Evolutionary conservation across 495 filamentous ascomycete genomes (phyloP).

Genomic region (Margaritispora aquatica): DNA sequence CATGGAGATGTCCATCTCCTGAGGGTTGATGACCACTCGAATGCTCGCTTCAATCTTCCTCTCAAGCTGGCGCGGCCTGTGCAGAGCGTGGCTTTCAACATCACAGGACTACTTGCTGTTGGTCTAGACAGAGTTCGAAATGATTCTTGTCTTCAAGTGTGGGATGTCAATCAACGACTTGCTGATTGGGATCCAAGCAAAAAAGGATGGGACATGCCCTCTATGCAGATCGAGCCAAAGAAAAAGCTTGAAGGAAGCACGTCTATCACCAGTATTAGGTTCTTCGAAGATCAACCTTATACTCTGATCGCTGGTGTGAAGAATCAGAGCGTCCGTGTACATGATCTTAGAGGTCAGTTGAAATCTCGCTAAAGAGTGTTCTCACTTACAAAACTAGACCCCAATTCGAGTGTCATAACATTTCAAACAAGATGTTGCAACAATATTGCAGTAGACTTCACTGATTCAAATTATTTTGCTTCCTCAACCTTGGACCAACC

Average conservation of each 20-base stretch:
- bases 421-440: constrained; percentile 82
- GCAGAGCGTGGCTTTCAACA: constrained; percentile 87
- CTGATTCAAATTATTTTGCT: constrained; percentile 91
- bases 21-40: constrained; percentile 61
- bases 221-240: constrained; percentile 41
- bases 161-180: constrained; percentile 74
- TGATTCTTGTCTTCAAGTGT: constrained; percentile 89
- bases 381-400: constrained; percentile 34
- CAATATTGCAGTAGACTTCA: constrained; percentile 82
- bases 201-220: constrained; percentile 19
- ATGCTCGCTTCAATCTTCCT: constrained; percentile 61
- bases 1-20: constrained; percentile 81
- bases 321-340: constrained; percentile 79
- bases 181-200: constrained; percentile 34
- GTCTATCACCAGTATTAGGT: constrained; percentile 83
- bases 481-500: constrained; percentile 64
- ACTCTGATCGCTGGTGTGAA: constrained; percentile 78
- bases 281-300: constrained; percentile 80
- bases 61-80: constrained; percentile 83
- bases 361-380: background rate
- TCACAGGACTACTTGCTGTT: constrained; percentile 70
- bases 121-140: constrained; percentile 88
- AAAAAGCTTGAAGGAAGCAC: constrained; percentile 72
- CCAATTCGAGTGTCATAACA: constrained; percentile 44
- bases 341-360: constrained; percentile 74